A percentile compares a stretch with the other conserved stretches of the same genome.
Conservation (phyloP, 495 filamentous ascomycete species). For the Penicillium arizonense region DNA sequence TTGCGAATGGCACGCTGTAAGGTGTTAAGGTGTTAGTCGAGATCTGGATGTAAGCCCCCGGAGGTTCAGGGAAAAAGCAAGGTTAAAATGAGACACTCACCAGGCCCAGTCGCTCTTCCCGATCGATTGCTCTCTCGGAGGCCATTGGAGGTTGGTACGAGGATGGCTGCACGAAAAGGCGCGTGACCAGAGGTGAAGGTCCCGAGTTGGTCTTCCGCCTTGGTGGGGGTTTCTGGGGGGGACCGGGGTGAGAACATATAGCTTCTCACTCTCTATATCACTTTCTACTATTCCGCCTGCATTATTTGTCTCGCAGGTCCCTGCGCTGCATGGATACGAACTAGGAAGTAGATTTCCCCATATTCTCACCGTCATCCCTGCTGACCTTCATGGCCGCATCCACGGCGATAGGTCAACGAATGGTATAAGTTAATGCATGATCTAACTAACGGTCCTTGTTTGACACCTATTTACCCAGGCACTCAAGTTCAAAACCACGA, state of each 20-base stretch:
- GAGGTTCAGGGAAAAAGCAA: conserved; percentile 14
- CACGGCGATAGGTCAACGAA: no score
- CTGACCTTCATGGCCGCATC: no score
- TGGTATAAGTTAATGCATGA: no score
- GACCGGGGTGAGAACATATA: no score
- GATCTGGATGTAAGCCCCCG: conserved; percentile 21
- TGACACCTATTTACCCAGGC: not conserved
- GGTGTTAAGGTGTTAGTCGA: conserved; percentile 28
- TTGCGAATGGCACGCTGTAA: conserved; percentile 82
- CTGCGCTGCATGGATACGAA: no score
- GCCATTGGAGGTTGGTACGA: conserved; percentile 75
- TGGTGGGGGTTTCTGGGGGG: conserved; percentile 9
- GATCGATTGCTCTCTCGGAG: conserved; percentile 73
- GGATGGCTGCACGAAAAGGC: conserved; percentile 72
- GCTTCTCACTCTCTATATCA: no score
- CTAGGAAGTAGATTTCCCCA: no score
- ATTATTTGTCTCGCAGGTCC: no score
- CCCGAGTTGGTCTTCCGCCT: conserved; percentile 28
- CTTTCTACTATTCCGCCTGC: no score
- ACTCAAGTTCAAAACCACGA: not conserved
- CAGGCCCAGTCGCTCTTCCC: conserved; percentile 89
- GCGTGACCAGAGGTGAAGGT: conserved; percentile 43
- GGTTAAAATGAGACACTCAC: conserved; percentile 53
- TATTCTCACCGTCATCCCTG: no score
- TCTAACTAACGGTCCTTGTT: no score